Base-by-base conservation (phyloP, 768 basidiomycete genomes). In the Galerina sulciceps region DNA sequence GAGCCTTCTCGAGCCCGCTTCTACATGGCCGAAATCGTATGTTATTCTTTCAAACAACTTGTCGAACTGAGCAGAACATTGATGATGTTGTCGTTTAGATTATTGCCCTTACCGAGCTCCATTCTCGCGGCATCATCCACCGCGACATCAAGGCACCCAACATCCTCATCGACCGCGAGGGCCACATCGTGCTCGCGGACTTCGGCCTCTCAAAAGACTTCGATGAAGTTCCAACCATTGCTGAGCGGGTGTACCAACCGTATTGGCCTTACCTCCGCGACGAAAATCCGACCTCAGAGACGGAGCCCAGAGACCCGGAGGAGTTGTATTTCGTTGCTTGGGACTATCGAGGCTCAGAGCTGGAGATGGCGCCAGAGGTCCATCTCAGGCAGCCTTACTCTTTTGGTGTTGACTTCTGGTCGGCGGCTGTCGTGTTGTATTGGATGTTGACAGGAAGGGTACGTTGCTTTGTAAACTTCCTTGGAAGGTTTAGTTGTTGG, bases 341-440 rank as follows among this genome's bases (percentile, higher is more conserved):
- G 55, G 65, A 66, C 35, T 61, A 59, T 34, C 70, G 71, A 38
- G 75, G 75, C 10, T 72, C 73, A 1, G 64, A 69, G 26, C 52
- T 72, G 22, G 70, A 71, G 60, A 73, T 73, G 70, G 66, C 75
- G 6, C 75, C 75, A 1, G 75, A 76, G 57, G 62, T 72, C 4
- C 62, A 69, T 47, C 53, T 56, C 3, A 51, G 65, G 23, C 57
- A 65, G 34, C 64, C 60, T 6, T 73, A 73, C 48, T 70, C 70
- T 1, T 74, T 72, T 62, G 69, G 69, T 11, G 67, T 71, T 2
- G 93, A 95, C 59, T 82, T 91, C 46, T 95, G 93, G 93, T 90
- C 92, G 0, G 70, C 90, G 4, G 90, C 90, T 0, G 84, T 91
- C 50, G 81, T 91, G 26, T 80, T 94, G 3, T 89, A 89, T 69